Base-by-base conservation (phyloP, 495 filamentous ascomycete species). In the Lepidopterella palustris region DNA sequence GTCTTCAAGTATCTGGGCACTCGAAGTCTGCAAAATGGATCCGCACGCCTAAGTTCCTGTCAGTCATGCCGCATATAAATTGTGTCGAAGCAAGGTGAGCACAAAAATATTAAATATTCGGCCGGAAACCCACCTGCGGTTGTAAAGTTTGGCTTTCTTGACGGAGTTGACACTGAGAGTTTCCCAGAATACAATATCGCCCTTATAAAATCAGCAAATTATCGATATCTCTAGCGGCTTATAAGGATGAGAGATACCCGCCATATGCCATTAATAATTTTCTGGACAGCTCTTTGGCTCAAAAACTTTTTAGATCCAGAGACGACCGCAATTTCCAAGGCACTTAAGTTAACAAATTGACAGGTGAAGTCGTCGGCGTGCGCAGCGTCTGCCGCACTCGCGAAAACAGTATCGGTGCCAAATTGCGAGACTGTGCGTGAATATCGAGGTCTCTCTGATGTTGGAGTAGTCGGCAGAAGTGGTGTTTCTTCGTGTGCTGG, bases 121-220 rank as follows among this genome's bases (percentile, higher is more conserved):
- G 27, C 18, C 45, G 24, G 26, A 21, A 31, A 51, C 29, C 45
- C 28, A 55, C 59, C 66, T 82, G 9, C 55, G 80, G 70, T 89
- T 90, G 73, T 95, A 96, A 50, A 90, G 80, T 18, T 87, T 85
- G 1, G 91, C 86, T 62, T 87, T 86, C 69, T 96, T 97, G 28
- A 73, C 83, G 0, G 88, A 85, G 64, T 88, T 76, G 18, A 89
- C 83, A 26, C 84, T 86, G 27, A 97, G 74, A 35, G 77, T 83
- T 60, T 95, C 87, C 91, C 92, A 97, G 68, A 96, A 96, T 18
- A 91, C 84, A 59, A 97, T 95, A 57, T 91, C 84, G 21, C 92
- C 92, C 58, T 65, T 13, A 24, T 10, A 18, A n/a, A 18, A 35
- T 57, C 45, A 57, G 32, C 21, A 18, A 20, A 20, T 40, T 45